These are phyloP conservation scores for Dipodascus geniculatus DNA, from an alignment of 805 yeast genomes.

Conservation along the genomic window DNA sequence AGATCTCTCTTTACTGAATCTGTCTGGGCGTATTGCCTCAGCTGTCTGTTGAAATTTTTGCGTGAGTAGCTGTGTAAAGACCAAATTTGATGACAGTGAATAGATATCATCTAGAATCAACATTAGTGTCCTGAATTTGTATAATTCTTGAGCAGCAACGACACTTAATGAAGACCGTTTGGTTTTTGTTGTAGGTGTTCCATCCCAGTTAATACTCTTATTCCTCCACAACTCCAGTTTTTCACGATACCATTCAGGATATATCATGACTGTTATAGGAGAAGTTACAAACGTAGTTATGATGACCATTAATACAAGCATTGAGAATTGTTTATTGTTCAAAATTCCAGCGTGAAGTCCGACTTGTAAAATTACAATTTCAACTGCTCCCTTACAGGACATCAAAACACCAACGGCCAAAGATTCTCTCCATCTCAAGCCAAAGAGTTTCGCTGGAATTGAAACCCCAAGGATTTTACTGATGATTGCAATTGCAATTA, in stretches of 20 bases:
- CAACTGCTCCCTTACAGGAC: slow-evolving; percentile 86
- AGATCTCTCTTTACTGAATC: neutral
- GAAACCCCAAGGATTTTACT: slow-evolving; percentile 62
- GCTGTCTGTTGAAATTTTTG: slow-evolving; percentile 1
- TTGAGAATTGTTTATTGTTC: slow-evolving; percentile 51
- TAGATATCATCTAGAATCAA: slow-evolving; percentile 22
- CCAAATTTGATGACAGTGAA: slow-evolving; percentile 21
- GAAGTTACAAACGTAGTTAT: slow-evolving; percentile 68
- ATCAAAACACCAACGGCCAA: slow-evolving; percentile 66
- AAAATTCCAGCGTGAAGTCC: slow-evolving; percentile 66
- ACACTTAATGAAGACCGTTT: slow-evolving; percentile 1
- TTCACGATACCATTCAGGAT: slow-evolving; percentile 35
- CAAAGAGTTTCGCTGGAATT: slow-evolving; percentile 48
- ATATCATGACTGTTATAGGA: slow-evolving; percentile 50
- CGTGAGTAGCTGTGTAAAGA: slow-evolving; percentile 19
- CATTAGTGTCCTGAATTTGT: slow-evolving; percentile 10
- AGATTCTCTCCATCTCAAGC: slow-evolving; percentile 62
- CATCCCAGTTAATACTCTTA: slow-evolving; percentile 24
- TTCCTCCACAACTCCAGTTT: slow-evolving; percentile 15
- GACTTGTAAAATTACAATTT: slow-evolving; percentile 63
- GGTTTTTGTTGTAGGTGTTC: slow-evolving; percentile 14
- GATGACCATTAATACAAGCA: slow-evolving; percentile 77
- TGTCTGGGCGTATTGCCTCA: neutral
- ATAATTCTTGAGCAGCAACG: slow-evolving; percentile 11
- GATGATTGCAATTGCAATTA: slow-evolving; percentile 52